Evolutionary conservation across 2,329 filamentous ascomycete species (phyloP).

Genomic region (Fusarium tjaetaba): DNA sequence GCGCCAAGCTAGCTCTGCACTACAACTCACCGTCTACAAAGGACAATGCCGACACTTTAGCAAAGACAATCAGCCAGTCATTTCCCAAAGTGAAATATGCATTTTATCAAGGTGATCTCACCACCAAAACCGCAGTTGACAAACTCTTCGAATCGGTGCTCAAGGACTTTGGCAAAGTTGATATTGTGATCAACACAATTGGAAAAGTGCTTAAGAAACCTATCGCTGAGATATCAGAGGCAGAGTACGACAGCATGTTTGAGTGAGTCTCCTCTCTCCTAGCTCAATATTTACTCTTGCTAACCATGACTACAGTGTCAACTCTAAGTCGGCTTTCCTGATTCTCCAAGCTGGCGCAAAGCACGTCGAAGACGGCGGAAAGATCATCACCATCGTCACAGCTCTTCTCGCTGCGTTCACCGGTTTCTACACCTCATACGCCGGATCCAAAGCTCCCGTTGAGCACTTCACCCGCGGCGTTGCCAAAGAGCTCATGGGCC

Average conservation of each 20-base stretch:
- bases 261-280: rapidly evolving
- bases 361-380: not conserved
- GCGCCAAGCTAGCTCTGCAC: not conserved
- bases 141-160: not conserved
- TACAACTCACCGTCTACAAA: not conserved
- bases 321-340: not conserved
- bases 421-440: not conserved
- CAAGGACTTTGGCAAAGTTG: not conserved
- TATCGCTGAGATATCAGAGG: not conserved
- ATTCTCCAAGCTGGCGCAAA: not conserved
- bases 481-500: not conserved
- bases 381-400: not conserved
- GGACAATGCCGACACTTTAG: not conserved
- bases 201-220: not conserved
- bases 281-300: rapidly evolving
- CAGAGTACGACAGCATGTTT: not conserved
- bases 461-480: not conserved
- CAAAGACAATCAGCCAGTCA: not conserved
- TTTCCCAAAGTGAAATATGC: not conserved
- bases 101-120: not conserved
- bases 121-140: not conserved
- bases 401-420: not conserved
- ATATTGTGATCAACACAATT: not conserved
- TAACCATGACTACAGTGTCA: not conserved
- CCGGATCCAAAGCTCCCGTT: not conserved